Evolutionary conservation across 1,284 basidiomycete species (phyloP), one percentile per base, ranked within the genome.

Genomic region (Pseudozyma flocculosa): DNA sequence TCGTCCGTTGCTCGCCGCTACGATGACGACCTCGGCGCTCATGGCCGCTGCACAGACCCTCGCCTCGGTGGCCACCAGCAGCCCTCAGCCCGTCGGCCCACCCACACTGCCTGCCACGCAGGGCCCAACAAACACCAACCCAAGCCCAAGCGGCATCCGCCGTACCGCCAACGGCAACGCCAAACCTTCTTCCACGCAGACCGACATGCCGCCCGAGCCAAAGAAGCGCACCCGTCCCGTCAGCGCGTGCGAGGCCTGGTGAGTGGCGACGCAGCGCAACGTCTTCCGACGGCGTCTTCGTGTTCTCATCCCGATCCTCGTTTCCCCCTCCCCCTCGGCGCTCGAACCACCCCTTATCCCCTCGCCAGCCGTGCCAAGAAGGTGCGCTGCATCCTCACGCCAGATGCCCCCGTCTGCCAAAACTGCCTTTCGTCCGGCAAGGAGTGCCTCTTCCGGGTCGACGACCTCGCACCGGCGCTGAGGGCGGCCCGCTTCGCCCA

Each of bases 221-320:
- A 73, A 72, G 43, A 71, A 68, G 61, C 57, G 69, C 21, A 73
- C 72, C 11, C 45, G 72, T 10, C 72, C 72, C 18, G 63, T 73
- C 38, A 68, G 63, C 38, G 72, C 72, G 2, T 73, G 72, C 45
- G 72, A 73, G 36, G 60, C 63, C 8, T 73, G 70, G 53, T 11
- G n/a, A 21, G 21, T n/a, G 9, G 23, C 38, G 3, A 9, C 17
- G 24, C 24, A 15, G 3, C 26, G 17, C 48, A 30, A 4, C 26
- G 7, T 11, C 26, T 29, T 5, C 26, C 26, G 11, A 29, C 7
- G 26, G 5, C 26, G 26, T 5, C 26, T 29, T 11, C 5, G 26
- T n/a, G n/a, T n/a, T n/a, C n/a, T n/a, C n/a, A n/a, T n/a, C n/a
- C n/a, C n/a, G n/a, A n/a, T n/a, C n/a, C n/a, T n/a, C n/a, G n/a